phyloP scores from a whole-genome alignment of 1,284 basidiomycete species.

The Ceratorhiza oryzae-sativae region DNA sequence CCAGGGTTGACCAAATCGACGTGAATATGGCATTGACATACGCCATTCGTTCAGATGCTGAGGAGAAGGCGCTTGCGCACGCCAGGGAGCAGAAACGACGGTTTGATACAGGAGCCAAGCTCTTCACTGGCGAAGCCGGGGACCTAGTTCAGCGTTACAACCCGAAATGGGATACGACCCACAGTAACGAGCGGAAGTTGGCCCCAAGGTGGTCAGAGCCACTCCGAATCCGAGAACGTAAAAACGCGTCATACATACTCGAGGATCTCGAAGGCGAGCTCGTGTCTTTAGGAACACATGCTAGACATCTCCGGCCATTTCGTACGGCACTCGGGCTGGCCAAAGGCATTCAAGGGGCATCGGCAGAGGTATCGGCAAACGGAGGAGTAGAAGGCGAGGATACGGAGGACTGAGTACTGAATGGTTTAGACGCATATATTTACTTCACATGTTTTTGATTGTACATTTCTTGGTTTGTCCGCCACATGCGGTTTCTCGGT shows the following conservation, averaged over 20 bases:
- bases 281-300: background rate
- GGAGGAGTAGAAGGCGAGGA: background rate
- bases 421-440: background rate
- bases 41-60: conserved; percentile 24
- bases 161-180: conserved; percentile 25
- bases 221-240: conserved; percentile 4
- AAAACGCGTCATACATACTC: conserved; percentile 30
- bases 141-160: conserved; percentile 42
- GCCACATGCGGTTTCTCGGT: background rate
- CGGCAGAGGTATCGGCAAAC: background rate
- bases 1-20: background rate
- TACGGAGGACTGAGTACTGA: background rate
- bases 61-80: conserved; percentile 19
- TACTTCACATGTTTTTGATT: background rate
- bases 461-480: too few species aligned
- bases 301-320: background rate
- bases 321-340: background rate
- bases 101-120: conserved; percentile 30
- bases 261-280: conserved; percentile 11
- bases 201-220: conserved; percentile 36
- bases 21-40: conserved; percentile 40
- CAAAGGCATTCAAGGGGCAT: background rate
- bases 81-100: conserved; percentile 17
- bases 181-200: conserved; percentile 36
- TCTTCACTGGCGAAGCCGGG: conserved; percentile 1